phyloP scores from a whole-genome alignment of 2,329 filamentous ascomycete genomes.

The Cladosporium velox region DNA sequence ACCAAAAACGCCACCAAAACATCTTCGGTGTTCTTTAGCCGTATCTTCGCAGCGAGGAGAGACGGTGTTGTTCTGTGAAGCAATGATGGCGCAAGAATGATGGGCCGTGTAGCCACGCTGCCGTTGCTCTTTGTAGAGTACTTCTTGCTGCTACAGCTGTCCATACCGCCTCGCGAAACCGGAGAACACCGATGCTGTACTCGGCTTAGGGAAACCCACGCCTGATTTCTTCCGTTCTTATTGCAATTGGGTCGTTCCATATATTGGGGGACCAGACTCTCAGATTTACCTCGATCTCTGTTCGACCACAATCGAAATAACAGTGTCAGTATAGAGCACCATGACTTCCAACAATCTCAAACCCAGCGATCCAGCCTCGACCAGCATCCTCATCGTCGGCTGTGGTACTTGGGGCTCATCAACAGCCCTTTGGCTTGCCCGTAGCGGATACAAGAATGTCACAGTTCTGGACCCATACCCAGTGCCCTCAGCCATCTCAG shows the following conservation, averaged over 20 bases:
- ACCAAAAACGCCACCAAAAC: constrained; percentile 8
- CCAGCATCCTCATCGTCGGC: constrained; percentile 47
- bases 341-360: neutral
- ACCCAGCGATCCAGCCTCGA: neutral
- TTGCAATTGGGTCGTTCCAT: neutral
- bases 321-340: neutral
- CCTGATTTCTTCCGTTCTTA: neutral
- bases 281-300: neutral
- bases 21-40: constrained; percentile 3
- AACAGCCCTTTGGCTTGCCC: constrained; percentile 55
- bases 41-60: neutral
- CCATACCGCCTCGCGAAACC: neutral
- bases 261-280: neutral
- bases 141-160: neutral
- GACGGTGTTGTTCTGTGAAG: neutral
- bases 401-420: constrained; percentile 55
- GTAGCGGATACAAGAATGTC: constrained; percentile 52
- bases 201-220: neutral
- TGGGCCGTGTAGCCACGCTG: neutral
- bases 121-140: neutral
- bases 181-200: neutral
- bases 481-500: constrained; percentile 50
- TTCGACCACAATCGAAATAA: neutral
- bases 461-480: constrained; percentile 52
- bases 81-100: neutral